Conservation (phyloP, 352 stramenopile species). For the Phytophthora sojae region DNA sequence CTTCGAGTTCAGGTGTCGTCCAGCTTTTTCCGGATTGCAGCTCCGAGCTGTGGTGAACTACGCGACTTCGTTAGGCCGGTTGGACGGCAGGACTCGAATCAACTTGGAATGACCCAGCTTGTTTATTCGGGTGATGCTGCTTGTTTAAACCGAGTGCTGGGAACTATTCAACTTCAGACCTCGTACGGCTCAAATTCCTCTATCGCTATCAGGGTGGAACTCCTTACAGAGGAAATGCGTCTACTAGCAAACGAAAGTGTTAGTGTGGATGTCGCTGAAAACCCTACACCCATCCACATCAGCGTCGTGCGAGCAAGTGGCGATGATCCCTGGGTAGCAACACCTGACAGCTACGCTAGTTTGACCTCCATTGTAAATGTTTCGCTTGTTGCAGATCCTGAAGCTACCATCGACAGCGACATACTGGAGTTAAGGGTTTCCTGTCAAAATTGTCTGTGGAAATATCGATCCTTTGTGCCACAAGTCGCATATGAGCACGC, state of each 20-base stretch:
- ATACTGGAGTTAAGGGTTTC: conserved; percentile 37
- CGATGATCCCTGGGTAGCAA: conserved; percentile 10
- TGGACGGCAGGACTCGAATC: not conserved
- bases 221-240: conserved; percentile 26
- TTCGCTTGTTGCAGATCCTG: conserved; percentile 9
- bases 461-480: conserved; percentile 39
- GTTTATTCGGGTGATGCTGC: conserved; percentile 25
- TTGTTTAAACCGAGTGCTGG: conserved; percentile 37
- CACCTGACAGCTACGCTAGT: conserved; percentile 1
- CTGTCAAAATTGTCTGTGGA: conserved; percentile 40
- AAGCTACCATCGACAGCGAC: not conserved
- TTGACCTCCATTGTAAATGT: conserved; percentile 17
- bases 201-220: conserved; percentile 16
- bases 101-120: conserved; percentile 3
- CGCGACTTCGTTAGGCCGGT: not conserved
- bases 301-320: conserved; percentile 3
- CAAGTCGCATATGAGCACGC: conserved; percentile 56
- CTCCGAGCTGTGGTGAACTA: conserved; percentile 25
- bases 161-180: conserved; percentile 14
- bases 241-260: conserved; percentile 18
- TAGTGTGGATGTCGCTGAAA: conserved; percentile 12
- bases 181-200: not conserved
- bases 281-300: not conserved
- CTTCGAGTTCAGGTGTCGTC: conserved; percentile 29
- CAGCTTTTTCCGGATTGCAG: conserved; percentile 17